phyloP scores from a whole-genome alignment of 306 rosid genomes.

The Cyclanthera cordifolia region DNA sequence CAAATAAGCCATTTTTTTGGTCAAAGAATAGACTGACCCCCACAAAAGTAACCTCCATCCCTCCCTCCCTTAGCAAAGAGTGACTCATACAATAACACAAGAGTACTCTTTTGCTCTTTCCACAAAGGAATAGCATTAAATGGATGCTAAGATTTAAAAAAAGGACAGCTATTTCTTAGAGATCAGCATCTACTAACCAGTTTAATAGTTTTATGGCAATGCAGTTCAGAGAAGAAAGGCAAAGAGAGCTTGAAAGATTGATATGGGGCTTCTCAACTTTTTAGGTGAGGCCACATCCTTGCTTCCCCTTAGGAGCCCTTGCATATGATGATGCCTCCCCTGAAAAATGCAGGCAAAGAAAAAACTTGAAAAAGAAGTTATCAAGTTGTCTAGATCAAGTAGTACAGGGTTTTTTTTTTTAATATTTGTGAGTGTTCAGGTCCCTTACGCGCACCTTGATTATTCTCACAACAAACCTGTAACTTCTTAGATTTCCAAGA shows the following conservation, averaged over 20 bases:
- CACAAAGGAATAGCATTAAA: constrained; percentile 1
- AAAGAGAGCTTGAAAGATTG: constrained; percentile 75
- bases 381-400: not conserved
- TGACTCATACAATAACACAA: not conserved
- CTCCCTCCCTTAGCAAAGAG: no score
- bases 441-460: no score
- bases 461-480: no score
- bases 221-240: constrained; percentile 62
- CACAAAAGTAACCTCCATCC: not conserved
- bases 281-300: constrained; percentile 23
- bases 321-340: constrained; percentile 49
- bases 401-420: no score
- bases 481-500: no score
- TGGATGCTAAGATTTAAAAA: not conserved
- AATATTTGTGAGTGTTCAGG: no score
- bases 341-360: constrained; percentile 7
- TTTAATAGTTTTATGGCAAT: not conserved
- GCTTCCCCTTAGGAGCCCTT: constrained; percentile 30
- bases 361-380: not conserved
- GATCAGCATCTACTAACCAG: not conserved
- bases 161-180: not conserved
- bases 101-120: constrained; percentile 3
- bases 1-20: not conserved
- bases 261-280: constrained; percentile 48
- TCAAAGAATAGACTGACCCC: constrained; percentile 7